Base-by-base conservation (phyloP, 805 yeast genomes). In the Kodamaea lidongshanica region DNA sequence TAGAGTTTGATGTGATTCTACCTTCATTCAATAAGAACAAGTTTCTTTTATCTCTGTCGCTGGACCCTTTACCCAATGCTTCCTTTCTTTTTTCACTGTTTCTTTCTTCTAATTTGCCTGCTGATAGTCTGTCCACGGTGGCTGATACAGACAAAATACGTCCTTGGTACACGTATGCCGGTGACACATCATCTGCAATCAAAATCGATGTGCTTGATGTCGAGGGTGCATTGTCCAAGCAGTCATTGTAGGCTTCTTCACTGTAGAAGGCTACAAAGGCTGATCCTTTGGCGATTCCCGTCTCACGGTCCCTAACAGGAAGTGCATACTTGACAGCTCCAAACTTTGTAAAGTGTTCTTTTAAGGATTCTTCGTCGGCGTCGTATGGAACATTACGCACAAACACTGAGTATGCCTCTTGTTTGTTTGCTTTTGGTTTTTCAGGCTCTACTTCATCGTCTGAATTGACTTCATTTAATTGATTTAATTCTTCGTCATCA, bases 361-460 rank as follows among this genome's bases (percentile, higher is more conserved):
- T 68, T 22, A 92, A 65, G 2, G 79, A 56, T 33, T 88, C 96
- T 27, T 71, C 72, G 19, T 94, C 86, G 4, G 96, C 94, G 56
- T 86, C 96, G 50, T 89, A 92, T 1, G 98, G 97, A 19, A 92
- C 75, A 49, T 92, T 92, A 50, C 98, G 76, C 7, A 92, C 84
- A 51, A 92, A 92, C 14, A 92, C 57, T 4, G 95, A 79, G 40
- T 48, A 81, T 5, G 71, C 65, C 44, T 82, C 92, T 51, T 74
- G 79, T 52, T 64, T 79, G 54, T 83, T 82, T 24, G 55, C 52
- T 34, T 63, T 63, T 30, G 60, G 58, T 38, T 48, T 58, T 20
- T 54, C 53, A 12, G 35, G 39, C 16, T 44, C 49, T 16, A 48
- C 51, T 27, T 48, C 52, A 15, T 44, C 49, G 2, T 47, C 55